Conservation (phyloP, 306 rosid species). For the Pyrus pyrifolia region DNA sequence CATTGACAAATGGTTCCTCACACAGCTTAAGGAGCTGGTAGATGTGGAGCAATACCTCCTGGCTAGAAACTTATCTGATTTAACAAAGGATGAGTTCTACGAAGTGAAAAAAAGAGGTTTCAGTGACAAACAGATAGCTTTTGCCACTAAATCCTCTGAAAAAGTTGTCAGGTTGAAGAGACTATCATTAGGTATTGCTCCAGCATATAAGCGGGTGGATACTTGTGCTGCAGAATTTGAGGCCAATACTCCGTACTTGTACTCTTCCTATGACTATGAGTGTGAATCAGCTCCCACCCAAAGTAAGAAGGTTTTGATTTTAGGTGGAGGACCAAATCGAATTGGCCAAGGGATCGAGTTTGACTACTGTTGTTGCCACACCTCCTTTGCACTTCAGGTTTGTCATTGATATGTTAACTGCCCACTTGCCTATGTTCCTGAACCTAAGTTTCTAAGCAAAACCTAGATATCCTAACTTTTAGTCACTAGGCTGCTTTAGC, state of each 20-base stretch:
- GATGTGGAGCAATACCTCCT: conserved; percentile 75
- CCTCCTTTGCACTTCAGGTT: conserved; percentile 93
- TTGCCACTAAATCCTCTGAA: conserved; percentile 82
- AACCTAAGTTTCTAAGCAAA: neutral
- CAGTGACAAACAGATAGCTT: conserved; percentile 91
- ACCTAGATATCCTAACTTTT: neutral
- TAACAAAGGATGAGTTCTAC: conserved; percentile 60
- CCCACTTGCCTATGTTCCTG: neutral
- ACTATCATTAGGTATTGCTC: conserved; percentile 58
- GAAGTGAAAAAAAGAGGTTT: conserved; percentile 96
- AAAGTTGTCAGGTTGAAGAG: conserved; percentile 67
- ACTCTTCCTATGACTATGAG: conserved; percentile 94
- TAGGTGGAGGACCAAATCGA: conserved; percentile 98
- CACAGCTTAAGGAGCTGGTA: conserved; percentile 76
- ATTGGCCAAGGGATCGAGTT: conserved; percentile 99
- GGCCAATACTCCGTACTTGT: conserved; percentile 97
- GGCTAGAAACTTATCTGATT: conserved; percentile 45
- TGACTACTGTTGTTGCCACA: conserved; percentile 96
- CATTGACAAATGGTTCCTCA: conserved; percentile 91
- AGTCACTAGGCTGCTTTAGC: neutral
- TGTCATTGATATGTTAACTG: neutral
- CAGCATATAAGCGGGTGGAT: conserved; percentile 88
- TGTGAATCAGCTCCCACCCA: conserved; percentile 90
- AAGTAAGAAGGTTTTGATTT: conserved; percentile 75
- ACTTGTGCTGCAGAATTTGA: conserved; percentile 99